These are phyloP conservation scores for Wickerhamomyces subpelliculosus DNA, from an alignment of 805 yeast species.

Conservation along the genomic window DNA sequence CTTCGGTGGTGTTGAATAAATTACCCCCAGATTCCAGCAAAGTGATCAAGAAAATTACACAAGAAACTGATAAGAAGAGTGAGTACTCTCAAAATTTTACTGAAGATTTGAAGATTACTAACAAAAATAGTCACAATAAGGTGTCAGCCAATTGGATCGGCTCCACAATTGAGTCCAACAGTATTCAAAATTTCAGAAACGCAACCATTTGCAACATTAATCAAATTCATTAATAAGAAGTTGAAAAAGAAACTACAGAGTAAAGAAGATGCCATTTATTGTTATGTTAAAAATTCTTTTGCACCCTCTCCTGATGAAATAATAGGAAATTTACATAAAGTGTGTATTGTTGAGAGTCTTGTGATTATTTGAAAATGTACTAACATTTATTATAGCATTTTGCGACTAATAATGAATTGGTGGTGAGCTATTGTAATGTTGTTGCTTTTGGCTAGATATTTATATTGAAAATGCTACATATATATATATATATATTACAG, in stretches of 20 bases:
- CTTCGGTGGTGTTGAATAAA: slow-evolving; percentile 16
- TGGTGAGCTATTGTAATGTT: slow-evolving; percentile 37
- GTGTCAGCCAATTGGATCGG: slow-evolving; percentile 56
- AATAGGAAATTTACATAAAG: slow-evolving; percentile 29
- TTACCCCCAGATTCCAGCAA: slow-evolving; percentile 15
- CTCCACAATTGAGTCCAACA: slow-evolving; percentile 41
- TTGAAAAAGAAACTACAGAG: slow-evolving; percentile 20
- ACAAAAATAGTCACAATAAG: slow-evolving; percentile 37
- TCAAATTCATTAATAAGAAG: slow-evolving; percentile 37
- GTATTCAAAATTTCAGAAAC: slow-evolving; percentile 41
- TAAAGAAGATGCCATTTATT: slow-evolving; percentile 23
- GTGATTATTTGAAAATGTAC: background rate
- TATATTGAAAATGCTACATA: no score
- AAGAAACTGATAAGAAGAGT: slow-evolving; percentile 9
- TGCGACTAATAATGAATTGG: slow-evolving; percentile 31
- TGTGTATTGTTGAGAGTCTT: slow-evolving; percentile 4
- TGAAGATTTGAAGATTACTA: background rate
- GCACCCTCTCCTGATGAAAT: slow-evolving; percentile 39
- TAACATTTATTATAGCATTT: slow-evolving; percentile 19
- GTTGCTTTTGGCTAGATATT: slow-evolving; percentile 40
- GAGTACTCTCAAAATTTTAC: background rate
- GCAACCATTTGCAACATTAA: slow-evolving; percentile 40
- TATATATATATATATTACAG: no score
- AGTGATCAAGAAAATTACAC: slow-evolving; percentile 8
- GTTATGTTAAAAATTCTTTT: slow-evolving; percentile 40